Base-by-base conservation (phyloP, 2,329 filamentous ascomycete species). In the Ophidiomyces ophidiicola region DNA sequence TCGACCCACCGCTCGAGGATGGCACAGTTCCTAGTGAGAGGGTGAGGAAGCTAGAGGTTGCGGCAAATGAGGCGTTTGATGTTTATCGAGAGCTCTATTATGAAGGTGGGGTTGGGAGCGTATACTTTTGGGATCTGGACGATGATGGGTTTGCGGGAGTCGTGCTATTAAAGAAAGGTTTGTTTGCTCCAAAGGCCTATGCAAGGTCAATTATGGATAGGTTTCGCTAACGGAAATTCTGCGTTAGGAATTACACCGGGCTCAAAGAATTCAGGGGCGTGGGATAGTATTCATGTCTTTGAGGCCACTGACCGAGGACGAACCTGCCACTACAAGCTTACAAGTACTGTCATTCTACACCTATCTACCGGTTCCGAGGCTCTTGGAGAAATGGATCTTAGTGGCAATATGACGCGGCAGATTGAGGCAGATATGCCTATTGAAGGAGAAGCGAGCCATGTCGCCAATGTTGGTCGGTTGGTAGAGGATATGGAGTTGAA, bases 401-500 rank as follows among this genome's bases (percentile, higher is more conserved):
- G 82, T 50, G 90, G 90, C 50, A 96, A 96, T 69, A 90, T 98
- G 86, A 96, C 90, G 43, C 77, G 90, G 46, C 90, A 98, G 69
- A 77, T 94, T 37, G 88, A 98, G 68, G 77, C 82, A 55, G 87
- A 96, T 62, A 70, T 94, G 58, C 76, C 83, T 6, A 83, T 94
- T 25, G 85, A 93, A 51, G 81, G 80, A 53, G 88, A 96, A 62
- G 80, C 82, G 50, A 85, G 82, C 60, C 90, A 98, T 68, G 90
- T 98, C 52, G 83, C 82, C 52, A 98, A 98, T 63, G 84, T 96
- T 44, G 90, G 90, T 42, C 74, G 80, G 48, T 71, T 98, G 57
- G 87, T 98, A 37, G 90, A 98, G 70, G 90, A 98, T 62, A 96
- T 98, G 90, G 90, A 98, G 68, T 76, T 94, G 59, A 94, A 94